These are phyloP conservation scores for Cadophora luteo-olivacea DNA, from an alignment of 2,329 filamentous ascomycete species.

Conservation along the genomic window DNA sequence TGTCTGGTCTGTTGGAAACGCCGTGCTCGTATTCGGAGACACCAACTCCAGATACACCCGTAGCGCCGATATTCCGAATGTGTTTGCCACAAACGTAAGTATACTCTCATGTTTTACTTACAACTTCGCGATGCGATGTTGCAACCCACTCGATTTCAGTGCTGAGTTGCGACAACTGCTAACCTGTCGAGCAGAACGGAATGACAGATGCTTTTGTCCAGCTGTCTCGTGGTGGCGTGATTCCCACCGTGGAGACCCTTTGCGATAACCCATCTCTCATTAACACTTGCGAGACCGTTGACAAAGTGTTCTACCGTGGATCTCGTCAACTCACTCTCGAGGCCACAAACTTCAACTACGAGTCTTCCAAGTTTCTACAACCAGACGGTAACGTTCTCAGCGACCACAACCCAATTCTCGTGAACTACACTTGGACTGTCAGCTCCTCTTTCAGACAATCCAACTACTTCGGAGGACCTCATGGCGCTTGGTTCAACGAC, in stretches of 20 bases:
- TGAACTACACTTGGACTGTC: slow-evolving; percentile 56
- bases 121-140: background rate
- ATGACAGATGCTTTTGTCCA: slow-evolving; percentile 67
- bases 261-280: slow-evolving; percentile 64
- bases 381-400: slow-evolving; percentile 61
- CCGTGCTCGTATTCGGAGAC: slow-evolving; percentile 69
- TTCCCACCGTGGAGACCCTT: slow-evolving; percentile 50
- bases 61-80: slow-evolving; percentile 56
- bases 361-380: slow-evolving; percentile 62
- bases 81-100: slow-evolving; percentile 49
- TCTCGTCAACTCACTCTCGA: slow-evolving; percentile 53
- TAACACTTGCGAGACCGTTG: slow-evolving; percentile 67
- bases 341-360: slow-evolving; percentile 61
- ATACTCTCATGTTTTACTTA: background rate
- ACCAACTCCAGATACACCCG: slow-evolving; percentile 70
- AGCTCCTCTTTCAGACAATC: slow-evolving; percentile 51
- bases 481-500: slow-evolving; percentile 63
- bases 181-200: slow-evolving; percentile 56
- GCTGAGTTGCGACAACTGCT: background rate
- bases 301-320: slow-evolving; percentile 66
- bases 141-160: background rate
- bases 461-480: slow-evolving; percentile 54
- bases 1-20: slow-evolving; percentile 61
- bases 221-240: slow-evolving; percentile 54
- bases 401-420: slow-evolving; percentile 70